phyloP scores from a whole-genome alignment of 225 moss, liverwort and hornwort species.

The Physcomitrellopsis africana region DNA sequence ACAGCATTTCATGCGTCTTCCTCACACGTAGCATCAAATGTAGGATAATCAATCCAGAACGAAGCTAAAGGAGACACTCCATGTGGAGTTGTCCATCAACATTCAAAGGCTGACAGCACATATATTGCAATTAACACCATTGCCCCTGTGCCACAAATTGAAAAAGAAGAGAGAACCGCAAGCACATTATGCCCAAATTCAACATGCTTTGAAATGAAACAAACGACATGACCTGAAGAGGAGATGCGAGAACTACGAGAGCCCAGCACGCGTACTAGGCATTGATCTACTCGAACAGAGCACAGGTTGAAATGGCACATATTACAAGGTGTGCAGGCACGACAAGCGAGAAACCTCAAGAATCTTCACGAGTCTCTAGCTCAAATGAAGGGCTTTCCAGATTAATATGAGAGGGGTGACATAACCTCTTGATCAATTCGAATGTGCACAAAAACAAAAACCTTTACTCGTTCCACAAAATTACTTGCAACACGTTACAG shows the following conservation, averaged over 20 bases:
- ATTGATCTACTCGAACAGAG: neutral
- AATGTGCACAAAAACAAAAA: neutral
- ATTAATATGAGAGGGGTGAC: neutral
- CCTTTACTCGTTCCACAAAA: neutral
- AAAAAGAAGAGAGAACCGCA: neutral
- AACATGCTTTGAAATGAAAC: neutral
- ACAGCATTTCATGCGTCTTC: slow-evolving; percentile 14
- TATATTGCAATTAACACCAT: slow-evolving; percentile 25
- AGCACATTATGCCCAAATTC: slow-evolving; percentile 21
- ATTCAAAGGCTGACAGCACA: neutral
- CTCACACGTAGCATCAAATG: slow-evolving; percentile 17
- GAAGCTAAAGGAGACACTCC: neutral
- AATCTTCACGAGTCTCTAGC: slow-evolving; percentile 12
- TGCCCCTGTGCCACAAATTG: neutral
- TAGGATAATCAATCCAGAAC: neutral
- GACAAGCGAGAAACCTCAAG: slow-evolving; percentile 1
- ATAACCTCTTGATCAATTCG: neutral
- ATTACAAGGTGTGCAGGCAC: neutral
- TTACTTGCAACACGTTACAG: slow-evolving; percentile 1
- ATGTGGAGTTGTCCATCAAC: neutral
- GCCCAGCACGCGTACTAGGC: neutral
- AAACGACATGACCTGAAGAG: neutral
- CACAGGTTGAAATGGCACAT: slow-evolving; percentile 14
- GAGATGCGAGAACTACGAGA: neutral
- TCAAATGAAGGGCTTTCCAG: slow-evolving; percentile 1